phyloP scores from a whole-genome alignment of 371 early-diverging fungal species.

The Lichtheimia ornata region DNA sequence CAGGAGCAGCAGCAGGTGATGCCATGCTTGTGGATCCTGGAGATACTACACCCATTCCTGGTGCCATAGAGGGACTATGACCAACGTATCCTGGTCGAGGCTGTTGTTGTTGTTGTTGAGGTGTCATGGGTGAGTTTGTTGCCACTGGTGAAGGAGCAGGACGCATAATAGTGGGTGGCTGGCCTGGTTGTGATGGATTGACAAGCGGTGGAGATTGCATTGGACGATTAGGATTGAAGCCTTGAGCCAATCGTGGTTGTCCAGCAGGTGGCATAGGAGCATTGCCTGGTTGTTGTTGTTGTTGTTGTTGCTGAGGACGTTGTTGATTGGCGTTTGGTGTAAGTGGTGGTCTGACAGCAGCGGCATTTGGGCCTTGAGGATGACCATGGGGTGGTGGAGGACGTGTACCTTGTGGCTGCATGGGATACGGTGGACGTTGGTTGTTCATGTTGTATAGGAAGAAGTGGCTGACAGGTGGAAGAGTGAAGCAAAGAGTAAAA shows the following conservation, averaged over 20 bases:
- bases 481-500: too few relatives aligned
- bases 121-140: neutral
- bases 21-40: conserved; percentile 5
- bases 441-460: neutral
- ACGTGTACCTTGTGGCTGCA: conserved; percentile 20
- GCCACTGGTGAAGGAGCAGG: conserved; percentile 15
- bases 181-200: conserved; percentile 3
- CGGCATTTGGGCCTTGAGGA: neutral
- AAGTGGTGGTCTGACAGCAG: conserved; percentile 1
- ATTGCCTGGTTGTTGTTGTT: neutral
- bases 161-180: neutral
- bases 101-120: conserved; percentile 2
- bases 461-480: too few relatives aligned
- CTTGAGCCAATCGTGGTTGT: conserved; percentile 8
- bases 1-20: conserved; percentile 16
- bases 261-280: neutral
- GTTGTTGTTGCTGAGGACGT: conserved; percentile 18
- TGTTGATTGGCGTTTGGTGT: conserved; percentile 14
- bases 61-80: too few relatives aligned
- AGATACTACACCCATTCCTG: neutral
- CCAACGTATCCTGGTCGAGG: neutral
- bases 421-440: conserved; percentile 22
- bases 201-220: conserved; percentile 9
- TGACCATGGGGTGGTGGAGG: conserved; percentile 12
- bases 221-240: conserved; percentile 7